Evolutionary conservation across 495 filamentous ascomycete species (phyloP).

Genomic region (Trichoderma erinaceum): DNA sequence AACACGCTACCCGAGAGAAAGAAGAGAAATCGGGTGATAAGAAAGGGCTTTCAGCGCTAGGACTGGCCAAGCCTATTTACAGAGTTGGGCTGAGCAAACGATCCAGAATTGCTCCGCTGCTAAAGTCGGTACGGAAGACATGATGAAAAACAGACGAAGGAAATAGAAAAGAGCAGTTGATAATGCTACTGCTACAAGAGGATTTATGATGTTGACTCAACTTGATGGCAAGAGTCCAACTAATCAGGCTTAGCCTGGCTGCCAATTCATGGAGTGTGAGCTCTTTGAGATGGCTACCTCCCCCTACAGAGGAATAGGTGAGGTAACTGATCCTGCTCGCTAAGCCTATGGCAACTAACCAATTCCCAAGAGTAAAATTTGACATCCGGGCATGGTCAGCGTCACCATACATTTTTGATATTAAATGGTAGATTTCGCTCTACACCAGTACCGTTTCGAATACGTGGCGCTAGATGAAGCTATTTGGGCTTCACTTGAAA

Average conservation of each 20-base stretch:
- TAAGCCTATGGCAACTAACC: not conserved
- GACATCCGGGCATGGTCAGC: not conserved
- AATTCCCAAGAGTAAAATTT: not conserved
- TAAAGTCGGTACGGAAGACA: constrained; percentile 54
- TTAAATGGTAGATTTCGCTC: not conserved
- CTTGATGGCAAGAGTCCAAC: not conserved
- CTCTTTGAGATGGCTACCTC: not conserved
- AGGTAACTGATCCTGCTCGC: not conserved
- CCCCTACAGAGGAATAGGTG: not conserved
- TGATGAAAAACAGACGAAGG: not conserved
- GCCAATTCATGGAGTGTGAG: not conserved
- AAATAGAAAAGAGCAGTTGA: not conserved
- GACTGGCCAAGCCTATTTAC: constrained; percentile 44
- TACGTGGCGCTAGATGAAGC: not conserved
- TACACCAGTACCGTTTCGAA: not conserved
- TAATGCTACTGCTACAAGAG: not conserved
- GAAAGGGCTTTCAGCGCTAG: constrained; percentile 1
- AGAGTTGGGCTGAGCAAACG: constrained; percentile 63
- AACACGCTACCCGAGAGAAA: not conserved
- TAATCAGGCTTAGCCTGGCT: not conserved
- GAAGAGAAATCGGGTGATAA: constrained; percentile 11
- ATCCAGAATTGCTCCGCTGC: constrained; percentile 57
- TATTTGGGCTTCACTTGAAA: too few relatives aligned
- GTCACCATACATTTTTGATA: not conserved
- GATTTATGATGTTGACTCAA: not conserved